These are phyloP conservation scores for Mayamaea pseudoterrestris DNA, from an alignment of 108 stramenopile species.

Conservation along the genomic window DNA sequence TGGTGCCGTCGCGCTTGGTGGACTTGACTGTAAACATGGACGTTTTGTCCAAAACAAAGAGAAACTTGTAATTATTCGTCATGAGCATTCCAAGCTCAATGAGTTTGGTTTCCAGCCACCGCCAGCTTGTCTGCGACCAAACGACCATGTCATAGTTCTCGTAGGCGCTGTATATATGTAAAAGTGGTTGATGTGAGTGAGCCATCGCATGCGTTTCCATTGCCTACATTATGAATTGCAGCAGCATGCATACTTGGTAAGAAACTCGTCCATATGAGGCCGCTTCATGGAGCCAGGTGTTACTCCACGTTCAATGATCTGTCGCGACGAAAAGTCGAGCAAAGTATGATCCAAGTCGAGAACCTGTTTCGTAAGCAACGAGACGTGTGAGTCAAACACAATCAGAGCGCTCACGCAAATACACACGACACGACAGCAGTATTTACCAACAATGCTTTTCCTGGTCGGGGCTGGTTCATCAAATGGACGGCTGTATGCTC, in stretches of 20 bases:
- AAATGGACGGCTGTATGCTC: constrained; percentile 72
- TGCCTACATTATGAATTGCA: background rate
- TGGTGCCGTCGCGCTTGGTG: constrained; percentile 46
- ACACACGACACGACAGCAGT: too few relatives aligned
- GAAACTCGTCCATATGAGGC: constrained; percentile 79
- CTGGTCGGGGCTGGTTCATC: constrained; percentile 71
- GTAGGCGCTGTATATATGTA: constrained; percentile 62
- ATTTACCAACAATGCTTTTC: constrained; percentile 83
- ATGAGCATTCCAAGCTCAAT: constrained; percentile 87
- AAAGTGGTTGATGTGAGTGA: background rate
- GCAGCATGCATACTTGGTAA: too few relatives aligned
- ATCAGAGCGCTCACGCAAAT: constrained; percentile 75
- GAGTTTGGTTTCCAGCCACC: constrained; percentile 93
- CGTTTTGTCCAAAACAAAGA: constrained; percentile 93
- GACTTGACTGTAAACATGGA: constrained; percentile 84
- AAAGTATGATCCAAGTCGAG: constrained; percentile 94
- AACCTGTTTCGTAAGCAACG: too few relatives aligned
- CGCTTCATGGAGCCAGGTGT: constrained; percentile 32
- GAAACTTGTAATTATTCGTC: constrained; percentile 74
- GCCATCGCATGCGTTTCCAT: background rate
- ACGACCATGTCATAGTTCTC: constrained; percentile 86
- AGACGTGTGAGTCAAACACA: constrained; percentile 76
- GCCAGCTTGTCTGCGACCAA: constrained; percentile 94
- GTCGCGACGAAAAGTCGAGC: constrained; percentile 73
- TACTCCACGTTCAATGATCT: constrained; percentile 19